Conservation (phyloP, 805 yeast genomes). For the Candida nitratophila region DNA sequence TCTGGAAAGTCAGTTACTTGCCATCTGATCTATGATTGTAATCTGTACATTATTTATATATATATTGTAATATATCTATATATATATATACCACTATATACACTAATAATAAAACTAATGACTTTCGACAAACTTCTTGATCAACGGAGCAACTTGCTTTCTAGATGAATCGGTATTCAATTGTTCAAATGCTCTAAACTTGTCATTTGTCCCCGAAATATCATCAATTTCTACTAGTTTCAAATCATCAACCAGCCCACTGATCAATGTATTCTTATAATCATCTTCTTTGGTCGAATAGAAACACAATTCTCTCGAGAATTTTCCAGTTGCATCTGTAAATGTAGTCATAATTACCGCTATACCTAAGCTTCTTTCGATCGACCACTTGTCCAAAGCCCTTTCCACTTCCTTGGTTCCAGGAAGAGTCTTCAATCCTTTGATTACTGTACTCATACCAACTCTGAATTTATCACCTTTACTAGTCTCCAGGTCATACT, state of each 20-base stretch:
- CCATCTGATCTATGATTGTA: constrained; percentile 5
- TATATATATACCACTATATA: background rate
- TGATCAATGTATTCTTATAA: constrained; percentile 4
- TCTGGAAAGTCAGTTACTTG: constrained; percentile 26
- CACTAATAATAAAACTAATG: background rate
- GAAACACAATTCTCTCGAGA: constrained; percentile 39
- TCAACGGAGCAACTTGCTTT: constrained; percentile 77
- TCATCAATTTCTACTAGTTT: constrained; percentile 5
- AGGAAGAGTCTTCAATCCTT: constrained; percentile 48
- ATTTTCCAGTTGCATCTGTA: constrained; percentile 20
- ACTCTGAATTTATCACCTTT: constrained; percentile 22
- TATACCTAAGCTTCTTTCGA: constrained; percentile 27
- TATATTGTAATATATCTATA: no score
- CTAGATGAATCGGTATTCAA: constrained; percentile 58
- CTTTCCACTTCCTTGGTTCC: constrained; percentile 17
- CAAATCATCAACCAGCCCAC: constrained; percentile 15
- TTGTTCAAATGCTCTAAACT: constrained; percentile 32
- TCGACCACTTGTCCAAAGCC: constrained; percentile 15
- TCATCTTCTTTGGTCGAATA: constrained; percentile 4
- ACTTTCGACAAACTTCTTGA: constrained; percentile 14
- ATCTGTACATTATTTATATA: background rate
- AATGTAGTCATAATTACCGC: constrained; percentile 42
- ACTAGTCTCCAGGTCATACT: constrained; percentile 22
- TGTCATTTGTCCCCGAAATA: background rate
- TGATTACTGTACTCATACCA: constrained; percentile 76